phyloP scores from a whole-genome alignment of 345 rosid genomes.

The Raphanus sativus region DNA sequence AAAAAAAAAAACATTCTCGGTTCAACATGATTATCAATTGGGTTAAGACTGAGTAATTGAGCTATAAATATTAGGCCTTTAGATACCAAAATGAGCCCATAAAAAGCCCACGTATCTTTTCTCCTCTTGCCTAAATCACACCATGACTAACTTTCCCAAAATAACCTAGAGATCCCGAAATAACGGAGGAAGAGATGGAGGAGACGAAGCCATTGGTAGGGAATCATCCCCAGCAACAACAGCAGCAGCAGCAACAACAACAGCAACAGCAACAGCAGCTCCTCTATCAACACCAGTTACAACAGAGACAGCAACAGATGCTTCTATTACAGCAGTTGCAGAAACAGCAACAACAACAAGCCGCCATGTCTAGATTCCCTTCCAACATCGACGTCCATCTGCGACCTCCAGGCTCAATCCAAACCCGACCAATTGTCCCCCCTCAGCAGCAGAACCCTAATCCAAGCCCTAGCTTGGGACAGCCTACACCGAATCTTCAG shows the following conservation, averaged over 20 bases:
- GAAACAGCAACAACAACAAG: slow-evolving; percentile 63
- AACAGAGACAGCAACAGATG: slow-evolving; percentile 46
- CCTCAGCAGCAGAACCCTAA: slow-evolving; percentile 50
- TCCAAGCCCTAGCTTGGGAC: slow-evolving; percentile 38
- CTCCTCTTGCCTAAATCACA: neutral
- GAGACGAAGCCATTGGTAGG: slow-evolving; percentile 35
- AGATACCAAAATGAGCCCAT: neutral
- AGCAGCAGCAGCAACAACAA: slow-evolving; percentile 28
- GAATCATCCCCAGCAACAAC: slow-evolving; percentile 28
- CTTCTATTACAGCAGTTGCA: slow-evolving; percentile 46
- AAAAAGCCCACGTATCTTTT: neutral
- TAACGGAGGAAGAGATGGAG: slow-evolving; percentile 14
- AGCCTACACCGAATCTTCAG: slow-evolving; percentile 36
- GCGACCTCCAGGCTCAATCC: slow-evolving; percentile 63
- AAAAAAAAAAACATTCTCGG: neutral
- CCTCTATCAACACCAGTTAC: slow-evolving; percentile 36
- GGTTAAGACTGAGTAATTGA: neutral
- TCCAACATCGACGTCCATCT: slow-evolving; percentile 90
- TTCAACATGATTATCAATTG: neutral
- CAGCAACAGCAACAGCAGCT: slow-evolving; percentile 2
- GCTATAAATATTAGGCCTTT: neutral
- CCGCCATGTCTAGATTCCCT: slow-evolving; percentile 89
- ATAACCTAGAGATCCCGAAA: slow-evolving; percentile 23
- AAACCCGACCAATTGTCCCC: slow-evolving; percentile 52
- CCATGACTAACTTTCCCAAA: slow-evolving; percentile 2